phyloP scores from a whole-genome alignment of 2,329 filamentous ascomycete species.

The Epichloe elymi region DNA sequence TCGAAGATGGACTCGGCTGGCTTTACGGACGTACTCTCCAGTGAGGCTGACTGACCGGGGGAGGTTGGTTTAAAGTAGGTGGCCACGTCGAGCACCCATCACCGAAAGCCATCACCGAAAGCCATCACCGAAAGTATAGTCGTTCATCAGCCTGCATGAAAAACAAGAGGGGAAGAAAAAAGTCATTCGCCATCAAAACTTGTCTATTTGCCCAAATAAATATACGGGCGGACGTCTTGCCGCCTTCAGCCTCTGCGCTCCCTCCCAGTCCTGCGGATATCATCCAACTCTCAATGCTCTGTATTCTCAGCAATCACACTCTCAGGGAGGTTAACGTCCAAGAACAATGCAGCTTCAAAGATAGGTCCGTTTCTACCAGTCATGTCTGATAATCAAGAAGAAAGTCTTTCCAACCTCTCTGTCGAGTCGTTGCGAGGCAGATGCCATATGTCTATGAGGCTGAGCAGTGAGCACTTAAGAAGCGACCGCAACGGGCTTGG shows the following conservation, averaged over 20 bases:
- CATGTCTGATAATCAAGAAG: not conserved
- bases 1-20: no score
- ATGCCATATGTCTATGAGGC: not conserved
- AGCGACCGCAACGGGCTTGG: constrained; percentile 23
- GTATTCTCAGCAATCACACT: not conserved
- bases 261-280: not conserved
- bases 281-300: not conserved
- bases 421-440: not conserved
- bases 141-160: no score
- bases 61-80: no score
- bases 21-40: no score
- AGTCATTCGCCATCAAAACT: not conserved
- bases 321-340: not conserved
- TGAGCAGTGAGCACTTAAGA: constrained; percentile 13
- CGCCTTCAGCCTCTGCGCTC: no score
- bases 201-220: not conserved
- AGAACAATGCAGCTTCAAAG: not conserved
- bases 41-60: no score
- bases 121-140: no score
- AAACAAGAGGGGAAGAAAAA: not conserved
- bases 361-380: not conserved
- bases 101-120: no score
- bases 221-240: not conserved
- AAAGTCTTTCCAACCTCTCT: not conserved
- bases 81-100: no score